These are phyloP conservation scores for Trichosporon inkin DNA, from an alignment of 1,284 basidiomycete species.

Conservation along the genomic window DNA sequence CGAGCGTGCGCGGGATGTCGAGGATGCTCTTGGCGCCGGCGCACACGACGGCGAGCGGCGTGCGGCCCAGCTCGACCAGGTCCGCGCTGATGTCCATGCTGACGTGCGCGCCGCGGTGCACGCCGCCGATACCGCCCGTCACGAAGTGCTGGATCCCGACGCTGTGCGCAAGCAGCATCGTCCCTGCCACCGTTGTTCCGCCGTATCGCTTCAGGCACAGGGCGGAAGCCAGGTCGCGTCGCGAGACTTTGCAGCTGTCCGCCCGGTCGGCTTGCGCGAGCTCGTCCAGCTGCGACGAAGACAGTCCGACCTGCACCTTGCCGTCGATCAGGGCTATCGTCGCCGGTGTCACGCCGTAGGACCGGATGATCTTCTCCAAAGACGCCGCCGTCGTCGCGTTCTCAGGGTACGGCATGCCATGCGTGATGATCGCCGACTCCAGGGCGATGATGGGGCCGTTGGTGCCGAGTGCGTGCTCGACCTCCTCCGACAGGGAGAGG, in stretches of 20 bases:
- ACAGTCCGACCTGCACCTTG: constrained; percentile 78
- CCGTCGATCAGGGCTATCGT: constrained; percentile 76
- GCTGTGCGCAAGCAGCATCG: constrained; percentile 72
- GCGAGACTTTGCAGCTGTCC: constrained; percentile 68
- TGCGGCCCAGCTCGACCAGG: constrained; percentile 72
- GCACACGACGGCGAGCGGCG: constrained; percentile 78
- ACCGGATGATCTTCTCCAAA: constrained; percentile 51
- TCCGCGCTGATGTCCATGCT: constrained; percentile 96
- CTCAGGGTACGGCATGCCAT: constrained; percentile 77
- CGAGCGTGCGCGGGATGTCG: constrained; percentile 86
- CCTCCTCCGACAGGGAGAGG: constrained; percentile 57
- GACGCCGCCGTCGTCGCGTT: constrained; percentile 71
- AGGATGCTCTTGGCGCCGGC: constrained; percentile 94
- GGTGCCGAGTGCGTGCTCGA: constrained; percentile 65
- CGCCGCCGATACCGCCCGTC: constrained; percentile 58
- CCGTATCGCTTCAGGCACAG: constrained; percentile 68
- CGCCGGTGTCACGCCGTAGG: neutral
- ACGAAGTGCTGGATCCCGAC: constrained; percentile 72
- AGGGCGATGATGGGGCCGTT: constrained; percentile 54
- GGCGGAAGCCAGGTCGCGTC: constrained; percentile 78
- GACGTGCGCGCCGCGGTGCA: constrained; percentile 85
- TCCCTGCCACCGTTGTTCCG: constrained; percentile 87
- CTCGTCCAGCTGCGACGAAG: constrained; percentile 61
- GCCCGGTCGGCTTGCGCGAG: constrained; percentile 54
- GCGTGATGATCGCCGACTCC: constrained; percentile 81